These are phyloP conservation scores for Pisolithus tinctorius DNA, from an alignment of 768 basidiomycete species.

Conservation along the genomic window DNA sequence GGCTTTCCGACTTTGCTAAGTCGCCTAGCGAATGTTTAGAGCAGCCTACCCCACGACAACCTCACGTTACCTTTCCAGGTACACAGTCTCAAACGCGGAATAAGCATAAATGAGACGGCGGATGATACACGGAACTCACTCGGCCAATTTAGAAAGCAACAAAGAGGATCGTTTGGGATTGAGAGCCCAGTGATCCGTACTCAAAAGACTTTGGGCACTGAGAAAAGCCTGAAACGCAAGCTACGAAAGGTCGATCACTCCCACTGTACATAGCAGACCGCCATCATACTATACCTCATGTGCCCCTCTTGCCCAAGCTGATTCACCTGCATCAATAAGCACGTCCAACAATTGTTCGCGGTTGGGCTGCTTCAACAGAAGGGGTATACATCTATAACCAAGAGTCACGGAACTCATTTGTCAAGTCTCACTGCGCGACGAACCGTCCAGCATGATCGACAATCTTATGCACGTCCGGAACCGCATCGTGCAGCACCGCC, in stretches of 20 bases:
- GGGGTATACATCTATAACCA: slow-evolving; percentile 45
- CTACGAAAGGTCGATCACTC: slow-evolving; percentile 25
- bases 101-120: not conserved
- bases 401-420: not conserved
- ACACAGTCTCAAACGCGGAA: not conserved
- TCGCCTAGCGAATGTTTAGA: slow-evolving; percentile 36
- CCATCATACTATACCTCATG: slow-evolving; percentile 47
- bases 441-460: slow-evolving; percentile 65
- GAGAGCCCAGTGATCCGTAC: slow-evolving; percentile 46
- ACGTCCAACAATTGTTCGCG: slow-evolving; percentile 55
- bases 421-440: not conserved
- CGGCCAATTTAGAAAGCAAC: slow-evolving; percentile 51
- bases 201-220: slow-evolving; percentile 51
- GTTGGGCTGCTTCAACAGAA: slow-evolving; percentile 54
- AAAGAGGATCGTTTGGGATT: slow-evolving; percentile 44
- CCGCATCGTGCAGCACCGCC: slow-evolving; percentile 61
- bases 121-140: slow-evolving; percentile 33
- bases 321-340: slow-evolving; percentile 62
- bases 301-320: slow-evolving; percentile 65
- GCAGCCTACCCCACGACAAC: not conserved
- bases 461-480: slow-evolving; percentile 59
- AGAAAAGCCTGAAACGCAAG: slow-evolving; percentile 56
- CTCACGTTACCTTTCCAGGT: not conserved
- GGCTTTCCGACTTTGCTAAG: slow-evolving; percentile 42
- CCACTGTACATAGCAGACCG: not conserved